Base-by-base conservation (phyloP, 106 monocot genomes). In the Chionographis japonica region DNA sequence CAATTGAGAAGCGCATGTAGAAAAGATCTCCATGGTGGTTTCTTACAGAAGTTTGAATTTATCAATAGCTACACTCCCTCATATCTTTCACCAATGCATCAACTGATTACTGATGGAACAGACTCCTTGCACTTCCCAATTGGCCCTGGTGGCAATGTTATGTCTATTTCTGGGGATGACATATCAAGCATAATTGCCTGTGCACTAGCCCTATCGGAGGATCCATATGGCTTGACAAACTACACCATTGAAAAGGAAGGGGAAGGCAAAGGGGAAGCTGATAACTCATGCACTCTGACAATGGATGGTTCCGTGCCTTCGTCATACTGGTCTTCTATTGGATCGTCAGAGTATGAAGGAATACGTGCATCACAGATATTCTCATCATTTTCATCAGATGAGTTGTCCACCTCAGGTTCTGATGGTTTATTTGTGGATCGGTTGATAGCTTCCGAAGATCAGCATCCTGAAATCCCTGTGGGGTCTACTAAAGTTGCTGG, bases 111-210 rank as follows among this genome's bases (percentile, higher is more conserved):
- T 66, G 69, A 70, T 12, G 73, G 85, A 58, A 67, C 6, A 18
- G 58, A 75, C 50, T 63, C 62, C 12, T 57, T 86, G 12, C 75
- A 79, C 40, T 89, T 84, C 67, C 67, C 76, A 14, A 55, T 87
- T 56, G 73, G 81, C 36, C 41, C 81, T 14, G 78, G 87, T 70
- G 79, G 77, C 55, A 68, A 66, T 60, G 66, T 92, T 60, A 56
- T 92, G 35, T 90, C 89, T 58, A 65, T 87, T 59, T 78, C 60
- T 50, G 89, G 87, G 61, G 90, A 90, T 76, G 92, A 98, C 51
- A 66, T 98, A 70, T 90, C 97, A 10, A 98, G 92, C 69, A 76
- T 98, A 61, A 93, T 98, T 72, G 87, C 97, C 37, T 87, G 81
- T 77, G 84, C 84, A 49, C 60, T 92, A 42, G 75, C 78, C 4